Evolutionary conservation across 495 filamentous ascomycete genomes (phyloP).

Genomic region (Neurospora pannonica): DNA sequence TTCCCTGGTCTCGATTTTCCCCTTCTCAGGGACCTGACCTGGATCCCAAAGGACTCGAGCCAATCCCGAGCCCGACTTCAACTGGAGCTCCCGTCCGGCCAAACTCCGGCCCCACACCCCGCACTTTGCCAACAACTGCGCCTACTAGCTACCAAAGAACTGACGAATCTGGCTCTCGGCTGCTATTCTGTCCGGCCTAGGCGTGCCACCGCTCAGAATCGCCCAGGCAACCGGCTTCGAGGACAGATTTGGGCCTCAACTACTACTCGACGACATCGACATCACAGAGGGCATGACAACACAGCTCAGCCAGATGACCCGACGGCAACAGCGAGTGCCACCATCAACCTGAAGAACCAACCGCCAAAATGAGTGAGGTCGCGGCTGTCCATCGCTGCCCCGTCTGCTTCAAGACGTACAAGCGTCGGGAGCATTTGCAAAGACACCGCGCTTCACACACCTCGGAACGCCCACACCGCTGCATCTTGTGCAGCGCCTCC

Average conservation of each 20-base stretch:
- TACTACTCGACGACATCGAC: neutral
- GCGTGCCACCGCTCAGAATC: neutral
- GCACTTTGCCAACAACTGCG: neutral
- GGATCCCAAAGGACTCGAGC: neutral
- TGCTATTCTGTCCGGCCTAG: neutral
- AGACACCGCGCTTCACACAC: slow-evolving; percentile 21
- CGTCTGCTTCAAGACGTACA: slow-evolving; percentile 25
- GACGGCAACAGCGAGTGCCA: neutral
- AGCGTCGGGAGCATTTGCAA: slow-evolving; percentile 23
- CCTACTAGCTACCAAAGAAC: neutral
- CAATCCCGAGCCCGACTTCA: neutral
- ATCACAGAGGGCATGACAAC: neutral
- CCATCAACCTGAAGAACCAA: neutral
- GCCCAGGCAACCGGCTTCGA: neutral
- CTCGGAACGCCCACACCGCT: slow-evolving; percentile 19
- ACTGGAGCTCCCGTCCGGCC: neutral
- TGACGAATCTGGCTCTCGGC: neutral
- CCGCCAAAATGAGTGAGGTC: neutral
- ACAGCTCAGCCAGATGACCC: neutral
- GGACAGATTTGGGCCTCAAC: neutral
- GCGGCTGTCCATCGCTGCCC: slow-evolving; percentile 16
- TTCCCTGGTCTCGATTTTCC: neutral
- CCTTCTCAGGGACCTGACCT: neutral
- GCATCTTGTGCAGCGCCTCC: slow-evolving; percentile 18
- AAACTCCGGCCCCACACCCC: neutral